Evolutionary conservation across 2,329 filamentous ascomycete genomes (phyloP).

Genomic region (Arthrobotrys conoides): DNA sequence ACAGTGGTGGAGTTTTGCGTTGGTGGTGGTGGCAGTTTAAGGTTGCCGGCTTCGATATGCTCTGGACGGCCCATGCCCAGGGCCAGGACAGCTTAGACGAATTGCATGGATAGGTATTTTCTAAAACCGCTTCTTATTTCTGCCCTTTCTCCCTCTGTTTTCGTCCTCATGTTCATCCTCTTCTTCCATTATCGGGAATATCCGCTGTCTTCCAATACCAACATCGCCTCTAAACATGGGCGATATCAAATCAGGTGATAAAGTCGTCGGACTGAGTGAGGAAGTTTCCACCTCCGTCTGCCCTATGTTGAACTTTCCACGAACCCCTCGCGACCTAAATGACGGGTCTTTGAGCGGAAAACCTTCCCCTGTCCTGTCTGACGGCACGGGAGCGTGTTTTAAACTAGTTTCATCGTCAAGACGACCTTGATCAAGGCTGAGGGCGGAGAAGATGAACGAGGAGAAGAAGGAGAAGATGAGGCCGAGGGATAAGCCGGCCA

Average conservation of each 20-base stretch:
- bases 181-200: constrained; percentile 58
- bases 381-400: constrained; percentile 4
- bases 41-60: no score
- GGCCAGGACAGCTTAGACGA: background rate
- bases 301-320: background rate
- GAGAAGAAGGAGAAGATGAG: constrained; percentile 48
- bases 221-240: constrained; percentile 8
- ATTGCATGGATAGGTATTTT: background rate
- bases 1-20: no score
- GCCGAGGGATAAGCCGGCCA: constrained; percentile 43
- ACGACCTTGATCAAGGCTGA: constrained; percentile 25
- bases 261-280: constrained; percentile 47
- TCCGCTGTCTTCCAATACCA: constrained; percentile 35
- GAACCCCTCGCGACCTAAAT: background rate
- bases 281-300: constrained; percentile 27
- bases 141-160: constrained; percentile 39
- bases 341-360: background rate
- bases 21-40: no score
- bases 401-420: background rate
- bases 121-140: constrained; percentile 6
- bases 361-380: constrained; percentile 1
- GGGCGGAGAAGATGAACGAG: constrained; percentile 33
- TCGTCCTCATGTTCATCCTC: constrained; percentile 58
- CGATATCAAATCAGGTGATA: constrained; percentile 38
- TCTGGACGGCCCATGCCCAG: background rate